phyloP scores from a whole-genome alignment of 768 basidiomycete genomes.

The Auriculariales sp. region DNA sequence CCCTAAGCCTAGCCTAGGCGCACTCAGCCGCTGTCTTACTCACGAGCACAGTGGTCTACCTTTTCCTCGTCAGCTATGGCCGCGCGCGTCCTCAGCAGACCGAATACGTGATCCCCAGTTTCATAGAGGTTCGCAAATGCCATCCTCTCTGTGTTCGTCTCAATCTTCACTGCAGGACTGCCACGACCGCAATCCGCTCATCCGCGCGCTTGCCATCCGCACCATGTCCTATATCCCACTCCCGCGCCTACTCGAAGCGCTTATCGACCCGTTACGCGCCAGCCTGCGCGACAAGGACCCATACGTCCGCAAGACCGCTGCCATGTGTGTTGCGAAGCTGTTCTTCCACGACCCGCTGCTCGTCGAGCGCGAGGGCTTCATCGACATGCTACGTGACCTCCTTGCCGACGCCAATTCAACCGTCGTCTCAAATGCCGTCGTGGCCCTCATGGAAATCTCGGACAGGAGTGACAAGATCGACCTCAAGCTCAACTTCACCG shows the following conservation, averaged over 20 bases:
- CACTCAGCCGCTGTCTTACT: not conserved
- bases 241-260: slow-evolving; percentile 68
- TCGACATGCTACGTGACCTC: slow-evolving; percentile 79
- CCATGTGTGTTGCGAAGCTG: slow-evolving; percentile 92
- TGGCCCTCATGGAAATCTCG: slow-evolving; percentile 90
- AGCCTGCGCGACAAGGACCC: slow-evolving; percentile 89
- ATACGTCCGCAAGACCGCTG: slow-evolving; percentile 97
- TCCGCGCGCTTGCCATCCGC: slow-evolving; percentile 91
- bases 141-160: slow-evolving; percentile 3
- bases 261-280: slow-evolving; percentile 83
- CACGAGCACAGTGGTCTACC: slow-evolving; percentile 70
- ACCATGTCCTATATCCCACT: slow-evolving; percentile 99
- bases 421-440: slow-evolving; percentile 94
- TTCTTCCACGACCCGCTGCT: slow-evolving; percentile 78
- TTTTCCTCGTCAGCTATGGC: slow-evolving; percentile 95
- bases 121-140: slow-evolving; percentile 50
- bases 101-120: slow-evolving; percentile 78
- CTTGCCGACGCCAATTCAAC: slow-evolving; percentile 91
- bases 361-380: slow-evolving; percentile 82
- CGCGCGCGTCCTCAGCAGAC: slow-evolving; percentile 88
- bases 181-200: slow-evolving; percentile 88
- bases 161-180: slow-evolving; percentile 52
- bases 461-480: slow-evolving; percentile 91
- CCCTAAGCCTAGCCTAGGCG: not conserved
- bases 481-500: slow-evolving; percentile 74